Percentiles rank a stretch among this genome's conserved stretches.
Conservation (phyloP, 345 rosid species). For the Eutrema heterophyllum region DNA sequence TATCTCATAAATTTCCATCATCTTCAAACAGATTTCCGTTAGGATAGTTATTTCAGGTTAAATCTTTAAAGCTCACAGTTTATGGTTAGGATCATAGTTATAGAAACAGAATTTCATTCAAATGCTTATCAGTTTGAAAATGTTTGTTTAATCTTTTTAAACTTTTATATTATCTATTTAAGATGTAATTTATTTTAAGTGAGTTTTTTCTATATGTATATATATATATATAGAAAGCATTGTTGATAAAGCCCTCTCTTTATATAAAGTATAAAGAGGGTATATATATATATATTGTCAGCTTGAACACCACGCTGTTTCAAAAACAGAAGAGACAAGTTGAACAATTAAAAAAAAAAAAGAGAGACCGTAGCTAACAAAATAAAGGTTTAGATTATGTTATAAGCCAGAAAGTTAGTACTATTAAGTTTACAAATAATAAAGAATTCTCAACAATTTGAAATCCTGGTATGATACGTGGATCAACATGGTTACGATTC, state of each 20-base stretch:
- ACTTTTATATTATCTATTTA: not conserved
- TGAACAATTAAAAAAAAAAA: not conserved
- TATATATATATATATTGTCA: not conserved
- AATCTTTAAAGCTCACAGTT: not conserved
- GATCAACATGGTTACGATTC: not conserved
- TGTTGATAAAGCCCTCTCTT: too few species aligned
- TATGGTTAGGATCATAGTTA: not conserved
- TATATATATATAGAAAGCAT: too few species aligned
- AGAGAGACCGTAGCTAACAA: not conserved
- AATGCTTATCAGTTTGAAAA: not conserved
- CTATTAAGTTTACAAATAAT: not conserved
- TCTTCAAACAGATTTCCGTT: slow-evolving; percentile 13
- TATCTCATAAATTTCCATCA: not conserved
- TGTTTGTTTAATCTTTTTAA: not conserved
- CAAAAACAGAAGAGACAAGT: not conserved
- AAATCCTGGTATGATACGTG: not conserved
- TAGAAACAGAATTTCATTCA: not conserved
- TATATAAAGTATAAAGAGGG: too few species aligned
- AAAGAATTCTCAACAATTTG: not conserved
- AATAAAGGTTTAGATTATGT: not conserved
- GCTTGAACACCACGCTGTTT: not conserved
- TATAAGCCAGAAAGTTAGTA: not conserved
- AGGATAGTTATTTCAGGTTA: slow-evolving; percentile 11
- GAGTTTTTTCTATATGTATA: not conserved
- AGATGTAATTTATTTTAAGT: not conserved